These are phyloP conservation scores for Leptodermis oblonga DNA, from an alignment of 257 asterid genomes.

Conservation along the genomic window DNA sequence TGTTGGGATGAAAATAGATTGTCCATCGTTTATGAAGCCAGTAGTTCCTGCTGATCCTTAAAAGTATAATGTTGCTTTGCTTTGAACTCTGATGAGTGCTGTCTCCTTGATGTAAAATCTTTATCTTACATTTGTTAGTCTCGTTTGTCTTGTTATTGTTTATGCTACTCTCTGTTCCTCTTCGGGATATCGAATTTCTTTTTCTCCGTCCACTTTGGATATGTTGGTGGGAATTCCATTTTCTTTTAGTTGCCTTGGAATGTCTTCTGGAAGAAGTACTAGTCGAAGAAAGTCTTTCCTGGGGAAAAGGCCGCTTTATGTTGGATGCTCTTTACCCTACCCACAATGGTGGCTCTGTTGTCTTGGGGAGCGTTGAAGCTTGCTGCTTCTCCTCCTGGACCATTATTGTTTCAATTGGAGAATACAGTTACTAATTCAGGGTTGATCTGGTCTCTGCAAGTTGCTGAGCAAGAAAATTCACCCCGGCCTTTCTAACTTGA, in stretches of 20 bases:
- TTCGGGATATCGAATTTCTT: neutral
- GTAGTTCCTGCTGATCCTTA: neutral
- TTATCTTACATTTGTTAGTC: neutral
- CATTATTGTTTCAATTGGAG: neutral
- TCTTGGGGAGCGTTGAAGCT: neutral
- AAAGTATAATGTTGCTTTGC: no score
- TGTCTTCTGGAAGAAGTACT: neutral
- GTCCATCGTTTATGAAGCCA: neutral
- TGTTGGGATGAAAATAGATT: neutral
- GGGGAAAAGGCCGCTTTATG: neutral
- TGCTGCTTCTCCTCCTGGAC: neutral
- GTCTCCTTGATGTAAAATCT: neutral
- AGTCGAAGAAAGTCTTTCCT: neutral
- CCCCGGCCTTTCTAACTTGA: neutral
- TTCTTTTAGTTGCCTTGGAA: neutral
- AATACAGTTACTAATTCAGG: neutral
- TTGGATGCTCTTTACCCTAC: constrained; percentile 1
- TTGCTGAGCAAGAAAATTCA: neutral
- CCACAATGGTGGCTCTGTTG: neutral
- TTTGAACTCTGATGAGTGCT: neutral
- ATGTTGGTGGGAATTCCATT: neutral
- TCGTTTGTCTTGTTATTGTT: neutral
- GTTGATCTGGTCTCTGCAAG: neutral
- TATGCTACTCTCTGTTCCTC: neutral
- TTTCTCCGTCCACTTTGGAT: neutral